phyloP scores from a whole-genome alignment of 108 stramenopile species.

The Nitzschia putrida region DNA sequence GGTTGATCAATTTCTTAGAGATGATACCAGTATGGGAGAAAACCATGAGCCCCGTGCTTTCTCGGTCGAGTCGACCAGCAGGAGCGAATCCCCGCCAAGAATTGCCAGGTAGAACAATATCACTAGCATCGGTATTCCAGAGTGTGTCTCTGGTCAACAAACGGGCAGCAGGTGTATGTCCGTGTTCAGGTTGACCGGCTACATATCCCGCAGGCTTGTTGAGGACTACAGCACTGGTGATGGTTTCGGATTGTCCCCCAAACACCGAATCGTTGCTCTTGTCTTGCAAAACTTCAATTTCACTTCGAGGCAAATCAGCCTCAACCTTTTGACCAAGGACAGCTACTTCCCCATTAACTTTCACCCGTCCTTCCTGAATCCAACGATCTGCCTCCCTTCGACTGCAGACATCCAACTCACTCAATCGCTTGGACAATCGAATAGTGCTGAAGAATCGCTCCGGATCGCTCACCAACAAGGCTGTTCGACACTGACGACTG shows the following conservation, averaged over 20 bases:
- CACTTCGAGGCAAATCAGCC: conserved; percentile 6
- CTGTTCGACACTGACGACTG: too few relatives aligned
- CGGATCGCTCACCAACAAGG: too few relatives aligned
- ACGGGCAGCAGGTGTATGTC: conserved; percentile 56
- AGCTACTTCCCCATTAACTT: conserved; percentile 47
- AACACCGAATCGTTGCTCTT: neutral
- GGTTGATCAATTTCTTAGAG: conserved; percentile 63
- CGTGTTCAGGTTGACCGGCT: conserved; percentile 67
- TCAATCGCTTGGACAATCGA: conserved; percentile 77
- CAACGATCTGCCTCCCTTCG: conserved; percentile 75
- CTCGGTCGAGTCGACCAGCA: conserved; percentile 75
- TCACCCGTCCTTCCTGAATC: conserved; percentile 42
- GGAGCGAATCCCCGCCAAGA: conserved; percentile 58
- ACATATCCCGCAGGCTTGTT: conserved; percentile 86
- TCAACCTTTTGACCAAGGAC: conserved; percentile 56
- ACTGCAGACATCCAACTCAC: conserved; percentile 66
- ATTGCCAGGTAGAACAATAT: conserved; percentile 2
- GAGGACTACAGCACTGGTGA: conserved; percentile 56
- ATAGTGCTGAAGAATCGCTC: conserved; percentile 19
- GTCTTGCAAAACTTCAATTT: conserved; percentile 5
- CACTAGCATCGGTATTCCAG: conserved; percentile 7
- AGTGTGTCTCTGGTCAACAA: conserved; percentile 50
- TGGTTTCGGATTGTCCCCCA: conserved; percentile 29
- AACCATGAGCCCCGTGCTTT: conserved; percentile 72
- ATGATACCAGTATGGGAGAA: conserved; percentile 67